A percentile compares a stretch with the other conserved stretches of the same genome.
Conservation (phyloP, 192 early-diverging fungal species). For the Dissophora ornata region DNA sequence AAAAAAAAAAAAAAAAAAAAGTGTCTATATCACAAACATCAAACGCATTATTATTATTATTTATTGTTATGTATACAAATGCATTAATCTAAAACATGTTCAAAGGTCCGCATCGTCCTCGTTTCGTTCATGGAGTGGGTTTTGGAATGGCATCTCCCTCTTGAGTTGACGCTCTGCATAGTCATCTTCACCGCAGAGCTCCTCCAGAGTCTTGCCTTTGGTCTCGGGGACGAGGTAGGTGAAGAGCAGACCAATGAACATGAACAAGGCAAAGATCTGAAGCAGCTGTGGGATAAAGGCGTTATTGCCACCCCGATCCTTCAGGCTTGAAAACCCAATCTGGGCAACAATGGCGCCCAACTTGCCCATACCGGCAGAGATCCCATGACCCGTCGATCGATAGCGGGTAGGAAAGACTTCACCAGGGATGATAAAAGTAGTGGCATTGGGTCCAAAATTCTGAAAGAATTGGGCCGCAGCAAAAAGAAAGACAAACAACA, state of each 20-base stretch:
- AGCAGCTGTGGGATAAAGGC: conserved; percentile 59
- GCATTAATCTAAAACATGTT: no score
- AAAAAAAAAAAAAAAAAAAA: no score
- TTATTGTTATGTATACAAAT: no score
- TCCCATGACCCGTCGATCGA: conserved; percentile 72
- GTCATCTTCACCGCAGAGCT: conserved; percentile 59
- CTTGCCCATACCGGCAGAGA: conserved; percentile 72
- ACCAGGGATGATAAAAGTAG: conserved; percentile 76
- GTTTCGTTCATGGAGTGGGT: conserved; percentile 23
- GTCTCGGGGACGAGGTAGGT: conserved; percentile 83
- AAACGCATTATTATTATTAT: no score
- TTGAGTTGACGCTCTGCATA: conserved; percentile 23
- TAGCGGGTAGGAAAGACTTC: conserved; percentile 75
- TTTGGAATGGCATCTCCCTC: conserved; percentile 13
- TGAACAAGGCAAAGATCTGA: conserved; percentile 67
- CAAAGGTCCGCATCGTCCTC: no score
- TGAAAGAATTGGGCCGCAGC: conserved; percentile 80
- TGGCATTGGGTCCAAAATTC: conserved; percentile 95
- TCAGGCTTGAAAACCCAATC: conserved; percentile 65
- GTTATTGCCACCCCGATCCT: conserved; percentile 64
- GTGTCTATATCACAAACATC: no score
- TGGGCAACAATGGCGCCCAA: conserved; percentile 73
- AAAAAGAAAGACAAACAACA: conserved; percentile 73
- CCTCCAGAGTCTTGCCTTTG: conserved; percentile 79
- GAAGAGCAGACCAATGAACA: conserved; percentile 57